Evolutionary conservation across 2,329 filamentous ascomycete genomes (phyloP).

Genomic region (Clonostachys rhizophaga): DNA sequence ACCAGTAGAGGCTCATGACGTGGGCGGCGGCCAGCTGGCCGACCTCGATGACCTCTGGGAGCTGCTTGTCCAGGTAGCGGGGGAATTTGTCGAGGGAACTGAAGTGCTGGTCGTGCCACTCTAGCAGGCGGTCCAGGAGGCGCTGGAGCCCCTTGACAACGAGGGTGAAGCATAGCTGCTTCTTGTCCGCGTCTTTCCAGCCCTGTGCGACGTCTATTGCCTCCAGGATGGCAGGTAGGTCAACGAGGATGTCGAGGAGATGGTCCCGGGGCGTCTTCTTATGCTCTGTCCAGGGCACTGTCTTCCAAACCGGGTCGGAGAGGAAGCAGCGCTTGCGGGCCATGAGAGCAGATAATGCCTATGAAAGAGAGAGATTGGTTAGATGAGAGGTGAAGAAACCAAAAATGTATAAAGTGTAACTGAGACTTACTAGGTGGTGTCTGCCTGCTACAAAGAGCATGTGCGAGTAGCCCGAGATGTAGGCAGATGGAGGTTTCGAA

Average conservation of each 20-base stretch:
- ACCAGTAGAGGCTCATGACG: slow-evolving; percentile 4
- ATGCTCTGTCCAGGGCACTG: slow-evolving; percentile 27
- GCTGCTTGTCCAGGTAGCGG: background rate
- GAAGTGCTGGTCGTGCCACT: slow-evolving; percentile 1
- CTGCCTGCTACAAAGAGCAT: slow-evolving; percentile 1
- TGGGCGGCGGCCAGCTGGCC: slow-evolving; percentile 1
- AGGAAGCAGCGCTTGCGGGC: background rate
- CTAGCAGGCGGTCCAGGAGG: background rate
- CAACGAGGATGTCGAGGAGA: slow-evolving; percentile 8
- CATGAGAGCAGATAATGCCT: background rate
- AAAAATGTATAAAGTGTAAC: background rate
- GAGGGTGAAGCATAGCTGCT: background rate
- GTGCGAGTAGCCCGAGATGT: background rate
- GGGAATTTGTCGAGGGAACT: background rate
- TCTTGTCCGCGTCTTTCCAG: background rate
- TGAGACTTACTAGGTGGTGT: background rate
- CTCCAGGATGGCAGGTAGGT: slow-evolving; percentile 3
- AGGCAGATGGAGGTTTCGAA: background rate
- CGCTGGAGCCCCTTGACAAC: background rate
- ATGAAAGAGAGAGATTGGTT: background rate
- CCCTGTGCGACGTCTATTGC: background rate
- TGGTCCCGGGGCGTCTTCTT: slow-evolving; percentile 24
- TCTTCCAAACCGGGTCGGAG: slow-evolving; percentile 1
- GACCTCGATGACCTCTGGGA: background rate
- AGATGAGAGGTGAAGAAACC: background rate